Percentiles rank a stretch among this genome's conserved stretches.
phyloP scores from a whole-genome alignment of 2,329 filamentous ascomycete species.

The Cladosporium sphaerospermum region DNA sequence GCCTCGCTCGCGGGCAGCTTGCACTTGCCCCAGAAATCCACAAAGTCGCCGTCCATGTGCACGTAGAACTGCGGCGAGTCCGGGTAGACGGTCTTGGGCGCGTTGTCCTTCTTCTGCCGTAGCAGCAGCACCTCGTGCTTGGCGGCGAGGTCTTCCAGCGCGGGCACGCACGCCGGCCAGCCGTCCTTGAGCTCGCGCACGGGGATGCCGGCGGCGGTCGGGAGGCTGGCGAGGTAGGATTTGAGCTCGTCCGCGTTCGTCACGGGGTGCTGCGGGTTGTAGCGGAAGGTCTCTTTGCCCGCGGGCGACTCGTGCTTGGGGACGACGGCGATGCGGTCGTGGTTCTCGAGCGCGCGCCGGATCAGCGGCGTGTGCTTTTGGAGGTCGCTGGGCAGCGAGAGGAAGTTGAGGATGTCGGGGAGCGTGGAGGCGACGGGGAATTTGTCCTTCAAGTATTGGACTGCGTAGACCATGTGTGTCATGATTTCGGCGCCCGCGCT shows the following conservation, averaged over 20 bases:
- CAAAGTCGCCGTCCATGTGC: conserved; percentile 75
- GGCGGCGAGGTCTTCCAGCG: conserved; percentile 70
- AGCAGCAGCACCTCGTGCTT: conserved; percentile 78
- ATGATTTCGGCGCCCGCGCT: conserved; percentile 65
- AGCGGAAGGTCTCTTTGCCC: conserved; percentile 67
- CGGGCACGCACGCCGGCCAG: conserved; percentile 77
- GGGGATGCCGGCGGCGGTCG: conserved; percentile 70
- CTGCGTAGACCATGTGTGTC: conserved; percentile 81
- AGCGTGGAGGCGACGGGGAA: conserved; percentile 60
- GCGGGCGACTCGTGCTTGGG: conserved; percentile 27
- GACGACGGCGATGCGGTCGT: conserved; percentile 56
- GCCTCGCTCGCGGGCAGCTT: conserved; percentile 65
- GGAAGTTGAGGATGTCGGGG: conserved; percentile 70
- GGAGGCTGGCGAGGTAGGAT: conserved; percentile 71
- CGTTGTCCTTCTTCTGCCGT: conserved; percentile 85
- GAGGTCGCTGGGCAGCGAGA: conserved; percentile 56
- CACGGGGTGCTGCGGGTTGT: conserved; percentile 79
- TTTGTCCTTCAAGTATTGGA: conserved; percentile 72
- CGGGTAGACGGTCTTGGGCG: conserved; percentile 79
- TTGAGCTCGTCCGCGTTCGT: conserved; percentile 71
- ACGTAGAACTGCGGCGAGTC: conserved; percentile 58
- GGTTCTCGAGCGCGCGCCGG: conserved; percentile 60
- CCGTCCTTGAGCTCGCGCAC: conserved; percentile 94
- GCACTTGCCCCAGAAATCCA: conserved; percentile 74
- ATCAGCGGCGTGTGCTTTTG: conserved; percentile 49